Evolutionary conservation across 352 stramenopile species (phyloP).

Genomic region (Phytopythium delawarense): DNA sequence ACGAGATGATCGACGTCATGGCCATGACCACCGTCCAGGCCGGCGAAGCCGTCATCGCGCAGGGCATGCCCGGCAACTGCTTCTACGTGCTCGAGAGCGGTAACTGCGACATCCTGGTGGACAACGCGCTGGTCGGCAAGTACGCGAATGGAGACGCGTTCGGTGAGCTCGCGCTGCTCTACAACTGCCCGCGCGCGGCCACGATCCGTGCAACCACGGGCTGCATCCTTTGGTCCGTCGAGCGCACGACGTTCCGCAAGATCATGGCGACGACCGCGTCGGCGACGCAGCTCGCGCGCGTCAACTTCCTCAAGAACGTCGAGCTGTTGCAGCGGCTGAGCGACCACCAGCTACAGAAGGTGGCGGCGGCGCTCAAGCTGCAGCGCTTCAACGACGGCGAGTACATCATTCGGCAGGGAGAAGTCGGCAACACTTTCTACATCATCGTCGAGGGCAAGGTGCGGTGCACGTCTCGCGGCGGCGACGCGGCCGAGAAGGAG

Average conservation of each 20-base stretch:
- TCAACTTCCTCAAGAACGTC: slow-evolving; percentile 94
- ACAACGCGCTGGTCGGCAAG: slow-evolving; percentile 69
- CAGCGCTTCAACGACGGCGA: slow-evolving; percentile 87
- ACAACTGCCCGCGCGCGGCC: slow-evolving; percentile 94
- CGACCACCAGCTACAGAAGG: slow-evolving; percentile 83
- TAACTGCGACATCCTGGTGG: slow-evolving; percentile 81
- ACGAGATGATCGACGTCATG: slow-evolving; percentile 87
- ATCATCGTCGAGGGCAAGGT: slow-evolving; percentile 95
- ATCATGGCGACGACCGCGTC: slow-evolving; percentile 81
- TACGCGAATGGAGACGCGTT: slow-evolving; percentile 88
- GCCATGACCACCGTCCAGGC: slow-evolving; percentile 62
- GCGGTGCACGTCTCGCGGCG: slow-evolving; percentile 56
- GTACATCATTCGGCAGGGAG: slow-evolving; percentile 93
- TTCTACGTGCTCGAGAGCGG: slow-evolving; percentile 95
- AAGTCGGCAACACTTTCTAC: slow-evolving; percentile 96
- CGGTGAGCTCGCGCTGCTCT: slow-evolving; percentile 96
- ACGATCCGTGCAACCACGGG: slow-evolving; percentile 88
- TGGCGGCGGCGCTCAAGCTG: slow-evolving; percentile 80
- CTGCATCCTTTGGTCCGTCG: slow-evolving; percentile 91
- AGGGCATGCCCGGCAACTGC: slow-evolving; percentile 85
- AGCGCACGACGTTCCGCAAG: slow-evolving; percentile 83
- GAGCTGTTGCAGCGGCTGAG: slow-evolving; percentile 89
- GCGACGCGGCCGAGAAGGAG: slow-evolving; percentile 58
- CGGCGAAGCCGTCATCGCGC: slow-evolving; percentile 65
- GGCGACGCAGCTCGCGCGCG: slow-evolving; percentile 62